Percentiles rank a stretch among this genome's conserved stretches.
Evolutionary conservation across 495 filamentous ascomycete species (phyloP).

Genomic region (Penicillium canariense): DNA sequence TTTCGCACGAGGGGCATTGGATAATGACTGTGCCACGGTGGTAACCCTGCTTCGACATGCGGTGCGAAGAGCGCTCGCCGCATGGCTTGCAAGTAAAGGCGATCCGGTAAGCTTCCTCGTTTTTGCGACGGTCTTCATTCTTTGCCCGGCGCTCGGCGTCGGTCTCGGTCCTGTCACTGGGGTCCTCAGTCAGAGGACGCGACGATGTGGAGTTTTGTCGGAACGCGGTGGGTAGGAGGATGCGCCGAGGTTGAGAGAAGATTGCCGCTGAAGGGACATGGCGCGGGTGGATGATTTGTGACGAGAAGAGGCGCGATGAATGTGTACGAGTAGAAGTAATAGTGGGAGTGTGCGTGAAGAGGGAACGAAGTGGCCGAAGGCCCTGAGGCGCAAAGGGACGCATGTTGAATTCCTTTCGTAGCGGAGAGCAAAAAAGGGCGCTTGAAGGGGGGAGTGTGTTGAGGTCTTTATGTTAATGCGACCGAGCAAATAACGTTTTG

Average conservation of each 20-base stretch:
- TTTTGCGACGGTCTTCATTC: constrained; percentile 35
- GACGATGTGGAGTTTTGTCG: constrained; percentile 34
- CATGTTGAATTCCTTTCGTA: constrained; percentile 9
- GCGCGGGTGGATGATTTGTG: constrained; percentile 6
- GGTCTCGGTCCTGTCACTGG: constrained; percentile 16
- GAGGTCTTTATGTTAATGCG: background rate
- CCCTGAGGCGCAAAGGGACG: constrained; percentile 18
- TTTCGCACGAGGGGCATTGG: constrained; percentile 77
- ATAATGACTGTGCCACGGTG: constrained; percentile 86
- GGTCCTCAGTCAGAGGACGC: constrained; percentile 32
- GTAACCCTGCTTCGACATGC: constrained; percentile 88
- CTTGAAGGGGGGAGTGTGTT: background rate
- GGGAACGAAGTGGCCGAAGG: constrained; percentile 20
- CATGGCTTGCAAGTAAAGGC: constrained; percentile 94
- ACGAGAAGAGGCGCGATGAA: constrained; percentile 18
- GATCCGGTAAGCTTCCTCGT: constrained; percentile 74
- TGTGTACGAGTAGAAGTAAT: constrained; percentile 7
- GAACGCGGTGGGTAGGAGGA: constrained; percentile 5
- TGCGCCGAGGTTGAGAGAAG: constrained; percentile 1
- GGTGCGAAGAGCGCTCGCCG: constrained; percentile 67
- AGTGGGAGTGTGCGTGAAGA: constrained; percentile 8
- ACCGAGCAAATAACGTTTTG: background rate
- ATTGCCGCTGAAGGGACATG: constrained; percentile 1
- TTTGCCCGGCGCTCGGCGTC: constrained; percentile 33
- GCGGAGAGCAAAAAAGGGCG: background rate